These are phyloP conservation scores for Chenopodium formosanum DNA, from an alignment of 148 eudicot species.

Conservation along the genomic window DNA sequence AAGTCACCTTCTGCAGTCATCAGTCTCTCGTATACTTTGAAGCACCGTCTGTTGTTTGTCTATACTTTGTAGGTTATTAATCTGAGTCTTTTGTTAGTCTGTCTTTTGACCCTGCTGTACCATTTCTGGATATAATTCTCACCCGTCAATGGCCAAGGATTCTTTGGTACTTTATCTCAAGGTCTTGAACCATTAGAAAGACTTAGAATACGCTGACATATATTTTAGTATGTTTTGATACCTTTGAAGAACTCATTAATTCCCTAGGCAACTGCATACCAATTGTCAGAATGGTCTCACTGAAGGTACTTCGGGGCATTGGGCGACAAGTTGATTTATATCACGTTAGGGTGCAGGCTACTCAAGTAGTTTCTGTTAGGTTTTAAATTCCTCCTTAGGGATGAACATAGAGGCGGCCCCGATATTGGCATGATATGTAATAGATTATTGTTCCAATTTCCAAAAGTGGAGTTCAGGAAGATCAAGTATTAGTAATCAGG, in stretches of 20 bases:
- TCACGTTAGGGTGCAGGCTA: background rate
- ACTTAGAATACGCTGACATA: background rate
- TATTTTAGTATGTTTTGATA: background rate
- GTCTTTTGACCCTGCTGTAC: background rate
- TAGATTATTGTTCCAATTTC: background rate
- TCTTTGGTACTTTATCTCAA: background rate
- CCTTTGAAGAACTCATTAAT: background rate
- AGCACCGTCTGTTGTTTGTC: background rate
- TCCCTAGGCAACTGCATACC: background rate
- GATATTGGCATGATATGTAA: background rate
- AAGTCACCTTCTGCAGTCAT: background rate
- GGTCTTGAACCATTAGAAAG: background rate
- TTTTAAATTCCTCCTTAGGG: background rate
- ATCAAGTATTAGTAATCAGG: conserved; percentile 28
- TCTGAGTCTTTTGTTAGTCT: background rate
- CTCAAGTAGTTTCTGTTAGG: conserved; percentile 2
- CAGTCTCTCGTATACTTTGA: background rate
- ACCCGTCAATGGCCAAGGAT: background rate
- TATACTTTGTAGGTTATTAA: background rate
- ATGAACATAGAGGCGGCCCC: background rate
- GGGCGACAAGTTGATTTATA: conserved; percentile 1
- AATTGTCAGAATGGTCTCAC: background rate
- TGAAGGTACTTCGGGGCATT: conserved; percentile 7
- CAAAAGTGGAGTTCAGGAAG: conserved; percentile 26
- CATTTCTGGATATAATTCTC: background rate